Base-by-base conservation (phyloP, 495 filamentous ascomycete genomes). In the Choiromyces venosus region DNA sequence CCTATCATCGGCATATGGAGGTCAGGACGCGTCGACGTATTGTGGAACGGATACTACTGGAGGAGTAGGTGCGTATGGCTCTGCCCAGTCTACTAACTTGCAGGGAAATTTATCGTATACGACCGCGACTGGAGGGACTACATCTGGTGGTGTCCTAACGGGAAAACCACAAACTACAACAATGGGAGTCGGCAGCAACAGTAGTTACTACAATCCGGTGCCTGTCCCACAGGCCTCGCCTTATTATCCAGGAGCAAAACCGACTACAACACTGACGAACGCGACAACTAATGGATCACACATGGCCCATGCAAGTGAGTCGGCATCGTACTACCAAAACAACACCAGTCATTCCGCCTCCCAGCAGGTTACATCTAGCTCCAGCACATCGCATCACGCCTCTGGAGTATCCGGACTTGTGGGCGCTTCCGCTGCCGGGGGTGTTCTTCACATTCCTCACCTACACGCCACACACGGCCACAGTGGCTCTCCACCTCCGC, bases 161-260 rank as follows among this genome's bases (percentile, higher is more conserved):
- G 10, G 52, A 36, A 56, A 39, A 5, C 35, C 65, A 42, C 56
- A 61, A 3, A 39, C 36, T 39, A 68, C 67, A 29, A 29, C 66
- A 52, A 25, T 71, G n/a, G 21, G 52, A 16, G 52, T 61, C 52
- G 52, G 52, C 6, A 61, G 52, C 25, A 61, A 18, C 25, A 61
- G 52, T 29, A 33, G 12, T 61, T 18, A 16, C 14, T 80, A 80
- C 65, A 77, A 80, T 36, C 78, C 78, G 4, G 42, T 33, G 5
- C 71, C 70, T 0, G 78, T 80, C 6, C 78, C 78, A 8, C 78
- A 80, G 66, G 44, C 38, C 39, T 74, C 74, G 10, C 78, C 78
- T 4, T 80, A 56, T 46, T 71, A 71, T 25, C 73, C 70, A 9
- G 66, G 25, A 67, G n/a, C 36, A 29, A 64, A 64, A 19, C 42